Conservation (phyloP, 768 basidiomycete species). For the Chiua virens region DNA sequence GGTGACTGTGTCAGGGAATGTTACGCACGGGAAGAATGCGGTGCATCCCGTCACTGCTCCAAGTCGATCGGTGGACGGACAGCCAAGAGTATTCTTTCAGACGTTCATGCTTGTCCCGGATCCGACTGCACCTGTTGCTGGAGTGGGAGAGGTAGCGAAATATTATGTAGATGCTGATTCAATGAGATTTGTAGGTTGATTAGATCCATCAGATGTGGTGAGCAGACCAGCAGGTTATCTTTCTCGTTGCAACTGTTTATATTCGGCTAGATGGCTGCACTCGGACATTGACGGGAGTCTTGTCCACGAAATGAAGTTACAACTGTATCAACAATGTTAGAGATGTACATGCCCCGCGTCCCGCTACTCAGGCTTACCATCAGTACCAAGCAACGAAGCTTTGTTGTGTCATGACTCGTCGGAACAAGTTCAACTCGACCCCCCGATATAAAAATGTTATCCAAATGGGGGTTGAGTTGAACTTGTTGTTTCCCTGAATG, state of each 20-base stretch:
- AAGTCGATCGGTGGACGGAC: slow-evolving; percentile 61
- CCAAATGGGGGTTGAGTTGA: too few species aligned
- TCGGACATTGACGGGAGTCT: background rate
- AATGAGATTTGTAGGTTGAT: slow-evolving; percentile 77
- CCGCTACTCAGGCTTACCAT: too few species aligned
- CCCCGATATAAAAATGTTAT: too few species aligned
- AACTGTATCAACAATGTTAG: background rate
- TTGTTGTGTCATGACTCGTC: too few species aligned
- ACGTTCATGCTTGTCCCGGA: slow-evolving; percentile 85
- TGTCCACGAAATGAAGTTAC: background rate
- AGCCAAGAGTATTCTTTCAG: slow-evolving; percentile 84
- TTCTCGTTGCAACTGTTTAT: background rate
- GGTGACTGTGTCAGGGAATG: slow-evolving; percentile 78
- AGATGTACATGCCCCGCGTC: too few species aligned
- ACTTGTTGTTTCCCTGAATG: too few species aligned
- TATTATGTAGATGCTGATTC: slow-evolving; percentile 82
- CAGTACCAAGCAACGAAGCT: too few species aligned
- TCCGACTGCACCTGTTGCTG: slow-evolving; percentile 58
- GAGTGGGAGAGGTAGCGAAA: slow-evolving; percentile 73
- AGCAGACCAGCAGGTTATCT: background rate
- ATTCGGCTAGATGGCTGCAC: background rate
- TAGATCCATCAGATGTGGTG: slow-evolving; percentile 29
- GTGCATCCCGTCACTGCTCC: slow-evolving; percentile 54
- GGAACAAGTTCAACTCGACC: too few species aligned
- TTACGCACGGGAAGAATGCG: slow-evolving; percentile 65